Evolutionary conservation across 371 early-diverging fungal genomes (phyloP).

Genomic region (Mucor lusitanicus): DNA sequence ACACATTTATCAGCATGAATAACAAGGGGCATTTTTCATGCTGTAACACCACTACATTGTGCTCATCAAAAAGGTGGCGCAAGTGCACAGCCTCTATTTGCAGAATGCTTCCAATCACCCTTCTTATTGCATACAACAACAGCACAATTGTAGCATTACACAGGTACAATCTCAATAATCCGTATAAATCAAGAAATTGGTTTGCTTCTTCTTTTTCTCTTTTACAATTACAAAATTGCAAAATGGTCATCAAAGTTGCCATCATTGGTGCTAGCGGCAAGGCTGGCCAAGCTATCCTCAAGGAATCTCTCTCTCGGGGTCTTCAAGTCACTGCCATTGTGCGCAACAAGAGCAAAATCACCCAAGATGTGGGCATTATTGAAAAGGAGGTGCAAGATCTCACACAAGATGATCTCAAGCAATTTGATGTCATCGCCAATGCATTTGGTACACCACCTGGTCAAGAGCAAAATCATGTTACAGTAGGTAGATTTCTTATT

Average conservation of each 20-base stretch:
- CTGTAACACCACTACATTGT: not conserved
- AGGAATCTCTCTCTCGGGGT: not conserved
- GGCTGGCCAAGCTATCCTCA: not conserved
- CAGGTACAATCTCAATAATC: not conserved
- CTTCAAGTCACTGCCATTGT: slow-evolving; percentile 7
- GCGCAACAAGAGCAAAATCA: slow-evolving; percentile 3
- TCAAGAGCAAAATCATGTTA: not conserved
- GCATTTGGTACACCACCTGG: slow-evolving; percentile 2
- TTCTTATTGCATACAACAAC: no score
- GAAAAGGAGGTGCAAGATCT: not conserved
- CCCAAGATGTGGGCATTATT: not conserved
- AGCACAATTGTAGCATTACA: not conserved
- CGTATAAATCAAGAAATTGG: not conserved
- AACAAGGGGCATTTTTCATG: not conserved
- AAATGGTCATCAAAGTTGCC: slow-evolving; percentile 1
- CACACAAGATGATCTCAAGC: not conserved
- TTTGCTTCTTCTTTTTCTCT: not conserved
- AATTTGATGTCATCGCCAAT: slow-evolving; percentile 3
- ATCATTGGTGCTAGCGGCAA: slow-evolving; percentile 6
- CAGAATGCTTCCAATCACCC: no score
- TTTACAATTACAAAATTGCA: no score
- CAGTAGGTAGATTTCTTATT: not conserved
- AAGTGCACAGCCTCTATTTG: not conserved
- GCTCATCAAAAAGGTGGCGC: not conserved
- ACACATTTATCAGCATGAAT: not conserved